A percentile compares a stretch with the other conserved stretches of the same genome.
Evolutionary conservation across 345 rosid species (phyloP).

Genomic region (Euphorbia tirucalli): DNA sequence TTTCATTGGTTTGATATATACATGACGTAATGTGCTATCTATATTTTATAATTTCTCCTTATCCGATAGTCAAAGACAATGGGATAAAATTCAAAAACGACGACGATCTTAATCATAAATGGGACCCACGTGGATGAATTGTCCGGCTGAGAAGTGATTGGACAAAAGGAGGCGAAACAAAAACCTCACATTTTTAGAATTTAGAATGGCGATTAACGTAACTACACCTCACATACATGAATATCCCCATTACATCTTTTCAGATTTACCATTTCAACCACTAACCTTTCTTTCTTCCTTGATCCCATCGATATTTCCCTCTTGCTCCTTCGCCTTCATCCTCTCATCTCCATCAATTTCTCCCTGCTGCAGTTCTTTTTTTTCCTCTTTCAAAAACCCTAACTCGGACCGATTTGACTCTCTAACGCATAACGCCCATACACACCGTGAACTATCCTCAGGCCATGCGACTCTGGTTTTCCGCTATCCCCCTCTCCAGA

Average conservation of each 20-base stretch:
- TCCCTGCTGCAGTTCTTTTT: no score
- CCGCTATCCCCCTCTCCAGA: conserved; percentile 59
- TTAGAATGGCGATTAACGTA: no score
- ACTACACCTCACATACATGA: no score
- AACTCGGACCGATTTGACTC: conserved; percentile 17
- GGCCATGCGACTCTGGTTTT: conserved; percentile 85
- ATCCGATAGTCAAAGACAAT: no score
- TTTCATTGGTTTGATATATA: no score
- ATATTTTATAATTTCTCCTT: no score
- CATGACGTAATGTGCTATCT: no score
- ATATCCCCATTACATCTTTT: neutral
- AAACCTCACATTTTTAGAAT: neutral
- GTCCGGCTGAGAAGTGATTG: neutral
- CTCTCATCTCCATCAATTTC: neutral
- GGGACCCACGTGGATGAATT: neutral
- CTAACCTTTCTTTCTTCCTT: conserved; percentile 16
- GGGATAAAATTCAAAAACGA: no score
- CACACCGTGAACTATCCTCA: conserved; percentile 25
- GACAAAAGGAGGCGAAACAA: neutral
- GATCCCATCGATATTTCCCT: conserved; percentile 23
- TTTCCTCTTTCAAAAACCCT: conserved; percentile 1
- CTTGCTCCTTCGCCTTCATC: neutral
- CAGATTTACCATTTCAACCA: neutral
- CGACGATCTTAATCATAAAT: no score
- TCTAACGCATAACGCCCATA: conserved; percentile 10